phyloP scores from a whole-genome alignment of 768 basidiomycete genomes.

The Suillus clintonianus region DNA sequence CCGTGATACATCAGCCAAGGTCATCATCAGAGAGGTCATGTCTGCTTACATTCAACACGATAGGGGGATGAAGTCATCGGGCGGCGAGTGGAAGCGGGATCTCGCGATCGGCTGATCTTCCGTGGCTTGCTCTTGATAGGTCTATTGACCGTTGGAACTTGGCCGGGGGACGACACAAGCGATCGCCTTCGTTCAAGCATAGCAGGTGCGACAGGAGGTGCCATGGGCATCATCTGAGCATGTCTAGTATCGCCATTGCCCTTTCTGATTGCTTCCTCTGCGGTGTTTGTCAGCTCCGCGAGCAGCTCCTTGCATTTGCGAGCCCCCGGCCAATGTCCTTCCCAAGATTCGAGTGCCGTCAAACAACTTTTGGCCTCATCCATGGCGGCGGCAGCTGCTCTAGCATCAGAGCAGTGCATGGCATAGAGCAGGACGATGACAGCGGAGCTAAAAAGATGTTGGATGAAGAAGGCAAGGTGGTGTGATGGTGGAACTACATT shows the following conservation, averaged over 20 bases:
- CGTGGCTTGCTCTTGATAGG: slow-evolving; percentile 52
- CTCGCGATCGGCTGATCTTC: slow-evolving; percentile 60
- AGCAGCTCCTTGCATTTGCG: slow-evolving; percentile 84
- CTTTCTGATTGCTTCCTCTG: slow-evolving; percentile 62
- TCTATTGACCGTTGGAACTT: slow-evolving; percentile 48
- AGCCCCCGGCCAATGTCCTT: slow-evolving; percentile 86
- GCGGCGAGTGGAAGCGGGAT: slow-evolving; percentile 54
- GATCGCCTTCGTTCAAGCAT: slow-evolving; percentile 57
- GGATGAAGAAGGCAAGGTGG: slow-evolving; percentile 87
- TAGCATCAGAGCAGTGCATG: slow-evolving; percentile 76
- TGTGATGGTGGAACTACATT: slow-evolving; percentile 84
- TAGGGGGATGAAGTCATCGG: slow-evolving; percentile 64
- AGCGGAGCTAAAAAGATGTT: slow-evolving; percentile 86
- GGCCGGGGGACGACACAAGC: slow-evolving; percentile 41
- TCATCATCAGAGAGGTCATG: slow-evolving; percentile 2
- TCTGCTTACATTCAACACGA: slow-evolving; percentile 57
- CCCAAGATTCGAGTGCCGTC: slow-evolving; percentile 74
- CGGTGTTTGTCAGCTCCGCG: slow-evolving; percentile 66
- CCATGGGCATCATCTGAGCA: slow-evolving; percentile 23
- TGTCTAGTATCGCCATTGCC: slow-evolving; percentile 20
- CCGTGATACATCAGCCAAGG: slow-evolving; percentile 18
- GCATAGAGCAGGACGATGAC: slow-evolving; percentile 84
- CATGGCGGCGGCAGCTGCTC: slow-evolving; percentile 71
- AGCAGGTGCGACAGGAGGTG: slow-evolving; percentile 31
- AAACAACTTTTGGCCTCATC: slow-evolving; percentile 80